Base-by-base conservation (phyloP, 768 basidiomycete species). In the Leccinum truebloodii region DNA sequence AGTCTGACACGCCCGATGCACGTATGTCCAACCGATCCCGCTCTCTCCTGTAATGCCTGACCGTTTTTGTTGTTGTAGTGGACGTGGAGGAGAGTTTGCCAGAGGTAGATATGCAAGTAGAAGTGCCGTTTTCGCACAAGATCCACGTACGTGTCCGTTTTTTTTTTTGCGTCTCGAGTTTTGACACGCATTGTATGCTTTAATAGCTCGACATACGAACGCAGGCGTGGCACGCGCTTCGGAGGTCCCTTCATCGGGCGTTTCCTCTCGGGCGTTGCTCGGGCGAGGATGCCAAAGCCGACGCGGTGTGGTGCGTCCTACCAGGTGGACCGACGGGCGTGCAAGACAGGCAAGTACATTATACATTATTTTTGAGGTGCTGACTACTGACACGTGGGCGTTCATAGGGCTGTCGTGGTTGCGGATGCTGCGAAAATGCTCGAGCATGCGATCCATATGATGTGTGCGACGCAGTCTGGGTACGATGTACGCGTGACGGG, bases 391-490 rank as follows among this genome's bases (percentile, higher is more conserved):
- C 6, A 12, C 12, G 9, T 7, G 39, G 41, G 41, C 10, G n/a
- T 20, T 44, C 3, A 20, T 46, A 87, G 86, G 66, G 71, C 74
- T 53, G 65, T 73, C 22, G 66, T 81, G 12, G 65, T 88, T 16
- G 76, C 75, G 26, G 61, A 69, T 1, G 73, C 75, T 3, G 82
- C 86, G 4, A 76, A 71, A 55, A 72, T 75, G 34, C 69, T 86
- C 8, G 88, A 89, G 59, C 79, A 81, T 59, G 71, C 60, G 4
- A 76, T 75, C 2, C 77, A 82, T 48, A 76, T 79, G 1, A 78
- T 86, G 75, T 81, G 80, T 16, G 79, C 78, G 48, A 86, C 84
- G 1, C 63, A 68, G 9, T 71, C 73, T 2, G 86, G 86, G 9
- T 89, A 90, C 63, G 66, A 67, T 16, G 61, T 49, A 6, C 80